Evolutionary conservation across 2,329 filamentous ascomycete species (phyloP).

Genomic region (Aspergillus jensenii): DNA sequence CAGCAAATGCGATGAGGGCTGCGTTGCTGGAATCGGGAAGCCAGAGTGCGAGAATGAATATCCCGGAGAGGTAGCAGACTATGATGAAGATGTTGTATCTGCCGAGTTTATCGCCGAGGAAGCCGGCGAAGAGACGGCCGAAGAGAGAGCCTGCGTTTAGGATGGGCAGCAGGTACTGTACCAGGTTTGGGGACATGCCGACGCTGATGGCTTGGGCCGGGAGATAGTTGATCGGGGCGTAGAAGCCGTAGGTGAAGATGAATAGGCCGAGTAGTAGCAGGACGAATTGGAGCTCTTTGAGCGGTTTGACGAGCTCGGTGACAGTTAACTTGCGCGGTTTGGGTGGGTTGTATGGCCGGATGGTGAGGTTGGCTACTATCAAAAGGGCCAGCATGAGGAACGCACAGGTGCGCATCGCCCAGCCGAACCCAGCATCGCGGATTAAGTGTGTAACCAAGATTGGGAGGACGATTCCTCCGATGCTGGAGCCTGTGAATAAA

Average conservation of each 20-base stretch:
- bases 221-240: slow-evolving; percentile 26
- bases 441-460: slow-evolving; percentile 58
- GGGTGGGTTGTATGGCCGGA: slow-evolving; percentile 46
- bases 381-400: slow-evolving; percentile 60
- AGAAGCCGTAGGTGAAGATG: slow-evolving; percentile 31
- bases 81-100: slow-evolving; percentile 20
- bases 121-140: slow-evolving; percentile 17
- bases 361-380: slow-evolving; percentile 51
- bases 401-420: slow-evolving; percentile 54
- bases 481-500: slow-evolving; percentile 50
- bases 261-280: slow-evolving; percentile 22
- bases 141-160: slow-evolving; percentile 22
- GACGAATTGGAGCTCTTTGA: slow-evolving; percentile 25
- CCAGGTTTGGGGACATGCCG: slow-evolving; percentile 14
- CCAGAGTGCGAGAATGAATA: slow-evolving; percentile 20
- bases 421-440: slow-evolving; percentile 50
- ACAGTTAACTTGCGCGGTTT: background rate
- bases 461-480: slow-evolving; percentile 58
- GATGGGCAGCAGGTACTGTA: slow-evolving; percentile 20
- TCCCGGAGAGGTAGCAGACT: slow-evolving; percentile 8
- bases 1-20: slow-evolving; percentile 61
- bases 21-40: slow-evolving; percentile 47
- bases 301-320: slow-evolving; percentile 17
- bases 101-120: slow-evolving; percentile 18
- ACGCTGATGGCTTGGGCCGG: slow-evolving; percentile 15